Evolutionary conservation across 2,329 filamentous ascomycete species (phyloP).

Genomic region (Aureobasidium namibiae): DNA sequence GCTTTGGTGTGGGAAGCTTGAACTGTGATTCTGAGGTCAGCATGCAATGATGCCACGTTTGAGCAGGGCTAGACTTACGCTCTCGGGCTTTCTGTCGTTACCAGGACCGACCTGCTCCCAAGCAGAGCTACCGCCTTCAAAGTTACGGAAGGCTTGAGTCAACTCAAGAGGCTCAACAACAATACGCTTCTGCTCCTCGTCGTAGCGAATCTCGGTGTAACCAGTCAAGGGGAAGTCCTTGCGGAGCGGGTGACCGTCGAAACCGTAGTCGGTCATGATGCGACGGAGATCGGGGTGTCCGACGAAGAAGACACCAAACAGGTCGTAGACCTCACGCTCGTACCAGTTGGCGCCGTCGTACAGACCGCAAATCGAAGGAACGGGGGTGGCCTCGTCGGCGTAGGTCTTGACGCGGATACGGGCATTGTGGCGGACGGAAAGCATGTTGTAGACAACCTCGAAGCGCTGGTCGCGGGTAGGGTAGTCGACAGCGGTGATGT

Average conservation of each 20-base stretch:
- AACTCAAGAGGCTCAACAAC: slow-evolving; percentile 96
- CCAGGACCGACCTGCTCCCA: slow-evolving; percentile 67
- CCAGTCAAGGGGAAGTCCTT: slow-evolving; percentile 98
- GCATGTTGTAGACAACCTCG: slow-evolving; percentile 95
- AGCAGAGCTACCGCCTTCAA: slow-evolving; percentile 60
- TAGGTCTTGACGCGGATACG: slow-evolving; percentile 98
- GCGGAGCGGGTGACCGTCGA: slow-evolving; percentile 91
- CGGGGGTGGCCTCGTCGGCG: slow-evolving; percentile 87
- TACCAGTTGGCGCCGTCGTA: slow-evolving; percentile 99
- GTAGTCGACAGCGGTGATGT: slow-evolving; percentile 92
- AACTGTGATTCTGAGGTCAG: slow-evolving; percentile 46
- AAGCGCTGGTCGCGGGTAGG: slow-evolving; percentile 93
- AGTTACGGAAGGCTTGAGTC: slow-evolving; percentile 97
- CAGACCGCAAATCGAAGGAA: slow-evolving; percentile 76
- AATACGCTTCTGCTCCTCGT: slow-evolving; percentile 99
- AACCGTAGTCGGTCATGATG: slow-evolving; percentile 99
- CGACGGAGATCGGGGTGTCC: slow-evolving; percentile 91
- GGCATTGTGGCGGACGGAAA: slow-evolving; percentile 92
- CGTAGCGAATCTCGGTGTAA: slow-evolving; percentile 95
- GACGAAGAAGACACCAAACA: slow-evolving; percentile 95
- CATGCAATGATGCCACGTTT: not conserved
- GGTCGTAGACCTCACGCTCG: slow-evolving; percentile 93
- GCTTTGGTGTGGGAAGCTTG: slow-evolving; percentile 91
- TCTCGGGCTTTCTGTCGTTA: slow-evolving; percentile 68
- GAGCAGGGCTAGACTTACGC: slow-evolving; percentile 33